Percentiles rank a stretch among this genome's conserved stretches.
Evolutionary conservation across 768 basidiomycete genomes (phyloP).

Genomic region (Pholiota microspora): DNA sequence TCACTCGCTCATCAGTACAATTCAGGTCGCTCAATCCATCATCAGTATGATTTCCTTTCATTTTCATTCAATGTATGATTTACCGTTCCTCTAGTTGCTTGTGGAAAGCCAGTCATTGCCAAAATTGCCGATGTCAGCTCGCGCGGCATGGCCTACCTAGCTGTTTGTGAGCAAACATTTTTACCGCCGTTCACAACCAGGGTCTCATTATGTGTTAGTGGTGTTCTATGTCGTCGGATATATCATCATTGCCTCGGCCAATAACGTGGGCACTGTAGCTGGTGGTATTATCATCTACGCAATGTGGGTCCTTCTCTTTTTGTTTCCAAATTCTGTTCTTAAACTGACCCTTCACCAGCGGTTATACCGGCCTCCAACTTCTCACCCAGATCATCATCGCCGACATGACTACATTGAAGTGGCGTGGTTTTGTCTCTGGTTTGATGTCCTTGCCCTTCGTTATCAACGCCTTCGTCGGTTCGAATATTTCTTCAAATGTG

Average conservation of each 20-base stretch:
- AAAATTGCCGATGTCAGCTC: constrained; percentile 73
- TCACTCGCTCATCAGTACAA: constrained; percentile 55
- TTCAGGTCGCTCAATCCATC: constrained; percentile 52
- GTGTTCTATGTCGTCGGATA: constrained; percentile 62
- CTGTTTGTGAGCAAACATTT: constrained; percentile 44
- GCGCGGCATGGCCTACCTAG: constrained; percentile 58
- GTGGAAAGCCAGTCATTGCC: constrained; percentile 68
- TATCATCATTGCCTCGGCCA: constrained; percentile 50
- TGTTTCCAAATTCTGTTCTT: constrained; percentile 10
- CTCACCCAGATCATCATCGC: constrained; percentile 65
- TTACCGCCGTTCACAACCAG: neutral
- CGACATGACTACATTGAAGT: constrained; percentile 56
- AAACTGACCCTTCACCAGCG: constrained; percentile 34
- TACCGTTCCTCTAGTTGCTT: constrained; percentile 26
- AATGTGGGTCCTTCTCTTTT: constrained; percentile 33
- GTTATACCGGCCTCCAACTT: constrained; percentile 67
- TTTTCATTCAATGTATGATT: neutral
- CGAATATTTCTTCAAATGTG: constrained; percentile 53
- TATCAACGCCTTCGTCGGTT: constrained; percentile 64
- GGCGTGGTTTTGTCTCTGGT: constrained; percentile 50
- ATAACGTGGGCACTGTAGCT: constrained; percentile 41
- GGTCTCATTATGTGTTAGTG: constrained; percentile 26
- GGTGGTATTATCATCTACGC: constrained; percentile 59
- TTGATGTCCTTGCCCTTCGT: constrained; percentile 34
- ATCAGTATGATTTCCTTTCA: constrained; percentile 44